phyloP scores from a whole-genome alignment of 176 grass and related monocot genomes.

The Oryza longistaminata region DNA sequence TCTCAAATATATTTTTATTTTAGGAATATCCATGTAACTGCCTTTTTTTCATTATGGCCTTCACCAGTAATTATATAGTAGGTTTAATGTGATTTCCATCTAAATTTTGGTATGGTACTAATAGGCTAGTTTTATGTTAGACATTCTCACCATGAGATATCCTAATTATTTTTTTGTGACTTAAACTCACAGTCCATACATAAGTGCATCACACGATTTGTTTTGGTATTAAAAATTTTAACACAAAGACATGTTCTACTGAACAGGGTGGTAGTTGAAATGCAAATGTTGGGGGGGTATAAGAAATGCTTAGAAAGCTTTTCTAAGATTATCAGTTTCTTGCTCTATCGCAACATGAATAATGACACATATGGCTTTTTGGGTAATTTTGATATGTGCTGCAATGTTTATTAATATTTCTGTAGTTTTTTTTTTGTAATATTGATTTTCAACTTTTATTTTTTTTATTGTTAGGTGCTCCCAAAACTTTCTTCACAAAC shows the following conservation, averaged over 20 bases:
- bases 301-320: neutral
- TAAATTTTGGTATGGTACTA: neutral
- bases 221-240: neutral
- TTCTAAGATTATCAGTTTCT: neutral
- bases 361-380: neutral
- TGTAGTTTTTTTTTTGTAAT: constrained; percentile 1
- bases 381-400: constrained; percentile 12
- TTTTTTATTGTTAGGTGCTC: constrained; percentile 68
- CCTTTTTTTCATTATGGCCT: neutral
- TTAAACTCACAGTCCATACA: neutral
- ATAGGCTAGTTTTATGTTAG: constrained; percentile 1
- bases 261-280: neutral
- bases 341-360: neutral
- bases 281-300: neutral
- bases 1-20: neutral
- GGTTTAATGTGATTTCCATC: neutral
- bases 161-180: constrained; percentile 10
- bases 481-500: constrained; percentile 98
- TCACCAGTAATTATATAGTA: neutral
- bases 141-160: constrained; percentile 11
- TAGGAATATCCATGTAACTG: neutral
- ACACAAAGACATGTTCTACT: neutral
- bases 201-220: neutral
- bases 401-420: neutral
- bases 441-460: constrained; percentile 19